phyloP scores from a whole-genome alignment of 306 rosid species.

The Lablab purpureus region DNA sequence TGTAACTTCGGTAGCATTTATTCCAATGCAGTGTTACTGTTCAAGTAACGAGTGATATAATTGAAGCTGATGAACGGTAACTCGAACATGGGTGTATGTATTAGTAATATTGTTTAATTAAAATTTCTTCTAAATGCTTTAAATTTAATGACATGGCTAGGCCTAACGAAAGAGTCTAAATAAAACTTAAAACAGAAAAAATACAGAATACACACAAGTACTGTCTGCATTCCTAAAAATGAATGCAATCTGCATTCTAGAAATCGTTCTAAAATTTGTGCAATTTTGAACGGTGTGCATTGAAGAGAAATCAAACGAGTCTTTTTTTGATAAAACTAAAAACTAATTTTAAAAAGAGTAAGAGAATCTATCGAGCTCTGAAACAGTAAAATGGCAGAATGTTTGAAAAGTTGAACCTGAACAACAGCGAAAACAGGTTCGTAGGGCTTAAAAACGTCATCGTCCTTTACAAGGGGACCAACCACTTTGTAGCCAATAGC shows the following conservation, averaged over 20 bases:
- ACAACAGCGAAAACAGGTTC: conserved; percentile 84
- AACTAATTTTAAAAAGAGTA: not conserved
- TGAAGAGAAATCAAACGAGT: not conserved
- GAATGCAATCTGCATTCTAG: too few species aligned
- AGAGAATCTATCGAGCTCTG: too few species aligned
- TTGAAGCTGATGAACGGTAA: not conserved
- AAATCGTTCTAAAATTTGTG: too few species aligned
- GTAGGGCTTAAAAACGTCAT: conserved; percentile 71
- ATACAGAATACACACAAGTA: not conserved
- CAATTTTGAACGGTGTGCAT: not conserved
- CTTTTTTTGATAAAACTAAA: too few species aligned
- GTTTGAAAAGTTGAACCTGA: conserved; percentile 61
- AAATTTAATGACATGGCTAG: too few species aligned
- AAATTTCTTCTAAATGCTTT: not conserved
- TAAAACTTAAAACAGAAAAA: not conserved
- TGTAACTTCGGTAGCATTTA: too few species aligned
- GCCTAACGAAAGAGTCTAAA: not conserved
- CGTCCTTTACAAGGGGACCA: conserved; percentile 66
- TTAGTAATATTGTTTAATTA: too few species aligned
- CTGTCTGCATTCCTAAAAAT: too few species aligned
- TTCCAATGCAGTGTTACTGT: not conserved
- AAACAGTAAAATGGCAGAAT: not conserved
- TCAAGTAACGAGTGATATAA: not conserved
- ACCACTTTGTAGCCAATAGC: conserved; percentile 77
- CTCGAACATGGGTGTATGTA: not conserved